Base-by-base conservation (phyloP, 1,284 basidiomycete genomes). In the Naganishia albida region DNA sequence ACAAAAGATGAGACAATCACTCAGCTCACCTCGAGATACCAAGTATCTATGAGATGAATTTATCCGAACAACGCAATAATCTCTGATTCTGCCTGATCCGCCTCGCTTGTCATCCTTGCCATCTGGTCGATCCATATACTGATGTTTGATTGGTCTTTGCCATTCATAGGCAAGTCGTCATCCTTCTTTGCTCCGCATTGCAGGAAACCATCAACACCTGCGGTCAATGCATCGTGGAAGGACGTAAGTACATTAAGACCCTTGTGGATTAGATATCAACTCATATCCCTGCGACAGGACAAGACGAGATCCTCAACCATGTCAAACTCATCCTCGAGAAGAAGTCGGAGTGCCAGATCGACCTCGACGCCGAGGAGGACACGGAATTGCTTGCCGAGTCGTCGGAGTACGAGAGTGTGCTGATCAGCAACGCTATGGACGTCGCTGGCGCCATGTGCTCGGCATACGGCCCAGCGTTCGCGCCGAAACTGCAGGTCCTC, bases 331-430 rank as follows among this genome's bases (percentile, higher is more conserved):
- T 98, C 70, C 83, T 98, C 46, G 90, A 93, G 75, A 89, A 93
- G 79, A 94, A 94, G 81, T 90, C 92, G 0, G 84, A 91, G 70
- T 96, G 94, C 80, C 96, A 99, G 80, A 88, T 95, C 77, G 93
- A 97, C 77, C 91, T 93, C 59, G 95, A 98, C 75, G 91, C 90
- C 70, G 94, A 95, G 71, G 92, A 90, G 74, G 90, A 89, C 69
- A 75, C 74, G 51, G 80, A 81, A 46, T 78, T 76, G 62, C 57
- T 60, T 18, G 57, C 57, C 30, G 84, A 85, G 68, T 89, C 90
- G 71, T 94, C 94, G 7, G 96, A 99, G 81, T 97, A 95, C 78
- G 96, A 99, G 80, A 92, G 93, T 16, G 90, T 95, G 49, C 85
- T 99, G 66, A 90, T 99, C 76, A 91, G 91, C 40, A 89, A 93